Evolutionary conservation across 129 eudicot genomes (phyloP).

Genomic region (Centaurea solstitialis): DNA sequence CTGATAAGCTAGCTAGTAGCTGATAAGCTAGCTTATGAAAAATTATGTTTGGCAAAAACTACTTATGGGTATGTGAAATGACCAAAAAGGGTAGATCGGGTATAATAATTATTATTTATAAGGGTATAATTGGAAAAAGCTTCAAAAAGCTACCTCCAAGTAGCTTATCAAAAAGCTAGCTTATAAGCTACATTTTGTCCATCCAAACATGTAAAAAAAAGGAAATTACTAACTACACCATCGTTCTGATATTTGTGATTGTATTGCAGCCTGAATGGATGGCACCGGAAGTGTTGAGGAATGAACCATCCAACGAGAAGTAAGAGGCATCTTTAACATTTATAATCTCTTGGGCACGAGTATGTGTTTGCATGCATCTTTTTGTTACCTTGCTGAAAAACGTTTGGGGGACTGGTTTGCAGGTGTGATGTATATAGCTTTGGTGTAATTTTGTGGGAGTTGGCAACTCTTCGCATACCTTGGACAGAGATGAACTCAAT

Average conservation of each 20-base stretch:
- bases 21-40: no score
- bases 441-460: conserved; percentile 89
- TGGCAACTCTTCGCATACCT: conserved; percentile 82
- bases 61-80: no score
- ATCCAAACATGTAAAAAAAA: no score
- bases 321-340: conserved; percentile 34
- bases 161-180: no score
- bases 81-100: no score
- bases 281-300: conserved; percentile 97
- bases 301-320: conserved; percentile 95
- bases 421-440: conserved; percentile 85
- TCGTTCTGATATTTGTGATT: conserved; percentile 23
- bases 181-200: no score
- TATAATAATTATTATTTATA: no score
- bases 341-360: background rate
- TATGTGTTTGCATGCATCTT: background rate
- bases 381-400: background rate
- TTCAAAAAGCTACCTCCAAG: no score
- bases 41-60: no score
- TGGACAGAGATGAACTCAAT: conserved; percentile 93
- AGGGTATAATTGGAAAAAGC: no score
- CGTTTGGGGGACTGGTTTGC: conserved; percentile 21
- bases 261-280: conserved; percentile 98
- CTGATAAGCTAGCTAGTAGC: no score
- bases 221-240: no score